These are phyloP conservation scores for Phenoliferia sp. DNA, from an alignment of 1,284 basidiomycete genomes.

Conservation along the genomic window DNA sequence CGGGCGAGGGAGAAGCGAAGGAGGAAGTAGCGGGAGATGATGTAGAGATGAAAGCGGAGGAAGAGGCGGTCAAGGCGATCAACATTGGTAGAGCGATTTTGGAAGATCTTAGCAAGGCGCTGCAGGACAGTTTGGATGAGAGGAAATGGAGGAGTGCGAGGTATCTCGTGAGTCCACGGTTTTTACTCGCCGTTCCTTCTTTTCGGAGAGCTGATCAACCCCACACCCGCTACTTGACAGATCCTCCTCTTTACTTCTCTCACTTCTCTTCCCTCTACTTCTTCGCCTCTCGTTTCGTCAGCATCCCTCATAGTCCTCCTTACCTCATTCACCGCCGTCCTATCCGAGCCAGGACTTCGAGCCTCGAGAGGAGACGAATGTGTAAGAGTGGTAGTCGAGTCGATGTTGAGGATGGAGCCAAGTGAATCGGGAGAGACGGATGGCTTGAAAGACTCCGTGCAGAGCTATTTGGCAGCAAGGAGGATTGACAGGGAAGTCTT, in stretches of 20 bases:
- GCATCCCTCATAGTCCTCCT: constrained; percentile 30
- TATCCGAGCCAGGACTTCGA: constrained; percentile 36
- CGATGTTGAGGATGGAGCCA: constrained; percentile 27
- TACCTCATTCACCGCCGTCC: constrained; percentile 33
- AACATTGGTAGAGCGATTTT: constrained; percentile 66
- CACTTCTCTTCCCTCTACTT: constrained; percentile 44
- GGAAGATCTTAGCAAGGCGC: constrained; percentile 81
- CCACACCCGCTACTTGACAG: no score
- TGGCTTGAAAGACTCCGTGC: constrained; percentile 22
- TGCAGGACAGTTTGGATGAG: constrained; percentile 77
- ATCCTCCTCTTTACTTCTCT: constrained; percentile 87
- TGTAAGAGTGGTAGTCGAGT: constrained; percentile 36
- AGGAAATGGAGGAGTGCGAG: constrained; percentile 82
- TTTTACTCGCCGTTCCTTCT: background rate
- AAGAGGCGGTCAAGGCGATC: background rate
- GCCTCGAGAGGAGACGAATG: constrained; percentile 37
- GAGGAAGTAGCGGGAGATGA: constrained; percentile 9
- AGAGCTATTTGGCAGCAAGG: constrained; percentile 22
- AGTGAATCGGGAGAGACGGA: constrained; percentile 9
- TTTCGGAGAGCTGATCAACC: no score
- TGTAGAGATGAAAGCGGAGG: constrained; percentile 6
- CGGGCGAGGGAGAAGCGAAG: background rate
- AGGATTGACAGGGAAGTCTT: constrained; percentile 29
- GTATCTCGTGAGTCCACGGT: constrained; percentile 60
- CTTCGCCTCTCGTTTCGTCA: constrained; percentile 20